phyloP scores from a whole-genome alignment of 2,329 filamentous ascomycete genomes.

The Talaromyces sp. region DNA sequence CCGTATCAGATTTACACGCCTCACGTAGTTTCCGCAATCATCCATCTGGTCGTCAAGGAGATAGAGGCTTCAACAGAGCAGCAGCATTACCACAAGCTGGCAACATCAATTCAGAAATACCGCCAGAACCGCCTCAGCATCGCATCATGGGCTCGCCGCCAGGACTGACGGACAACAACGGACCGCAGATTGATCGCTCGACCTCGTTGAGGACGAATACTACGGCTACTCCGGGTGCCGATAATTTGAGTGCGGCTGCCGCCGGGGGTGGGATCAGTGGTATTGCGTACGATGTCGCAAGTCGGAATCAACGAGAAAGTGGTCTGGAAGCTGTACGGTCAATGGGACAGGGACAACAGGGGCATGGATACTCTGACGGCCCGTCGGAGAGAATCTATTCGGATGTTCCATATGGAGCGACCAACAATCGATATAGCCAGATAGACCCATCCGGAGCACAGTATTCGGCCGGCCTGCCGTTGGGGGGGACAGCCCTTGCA shows the following conservation, averaged over 20 bases:
- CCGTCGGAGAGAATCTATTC: slow-evolving; percentile 22
- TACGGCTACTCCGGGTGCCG: slow-evolving; percentile 57
- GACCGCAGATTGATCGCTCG: slow-evolving; percentile 24
- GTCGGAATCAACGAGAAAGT: slow-evolving; percentile 61
- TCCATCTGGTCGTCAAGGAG: slow-evolving; percentile 21
- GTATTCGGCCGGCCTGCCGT: neutral
- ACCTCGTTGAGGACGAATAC: slow-evolving; percentile 34
- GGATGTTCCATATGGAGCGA: slow-evolving; percentile 38
- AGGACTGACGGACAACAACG: neutral
- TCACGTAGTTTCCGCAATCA: slow-evolving; percentile 18
- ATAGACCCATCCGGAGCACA: neutral
- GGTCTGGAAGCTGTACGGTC: slow-evolving; percentile 59
- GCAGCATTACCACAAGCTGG: slow-evolving; percentile 18
- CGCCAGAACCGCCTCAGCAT: slow-evolving; percentile 23
- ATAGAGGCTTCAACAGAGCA: slow-evolving; percentile 21
- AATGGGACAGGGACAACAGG: slow-evolving; percentile 26
- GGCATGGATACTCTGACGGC: slow-evolving; percentile 10
- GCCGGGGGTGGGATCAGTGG: slow-evolving; percentile 63
- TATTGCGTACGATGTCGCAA: slow-evolving; percentile 63
- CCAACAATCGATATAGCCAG: neutral
- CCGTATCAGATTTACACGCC: slow-evolving; percentile 6
- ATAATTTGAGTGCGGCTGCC: slow-evolving; percentile 63
- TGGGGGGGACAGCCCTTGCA: slow-evolving; percentile 33
- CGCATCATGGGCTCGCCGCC: neutral
- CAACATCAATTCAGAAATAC: slow-evolving; percentile 10